Evolutionary conservation across 176 grass and related monocot genomes (phyloP).

Genomic region (Cymbopogon citratus): DNA sequence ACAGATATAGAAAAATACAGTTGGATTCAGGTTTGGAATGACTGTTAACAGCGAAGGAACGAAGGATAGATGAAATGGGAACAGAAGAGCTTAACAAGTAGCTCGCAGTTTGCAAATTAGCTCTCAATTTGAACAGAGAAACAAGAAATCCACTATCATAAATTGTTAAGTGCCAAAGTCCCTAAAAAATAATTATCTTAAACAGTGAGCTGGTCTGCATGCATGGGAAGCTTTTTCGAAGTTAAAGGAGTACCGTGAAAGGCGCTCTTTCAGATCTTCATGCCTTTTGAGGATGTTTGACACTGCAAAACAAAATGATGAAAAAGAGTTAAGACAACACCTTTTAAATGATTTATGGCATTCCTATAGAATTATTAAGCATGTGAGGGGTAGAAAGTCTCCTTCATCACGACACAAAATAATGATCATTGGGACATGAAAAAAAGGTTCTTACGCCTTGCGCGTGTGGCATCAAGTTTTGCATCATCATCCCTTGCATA

Average conservation of each 20-base stretch:
- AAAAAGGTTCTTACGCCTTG: conserved; percentile 38
- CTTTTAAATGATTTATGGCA: conserved; percentile 4
- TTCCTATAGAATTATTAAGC: neutral
- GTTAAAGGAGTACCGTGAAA: conserved; percentile 50
- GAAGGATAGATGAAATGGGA: neutral
- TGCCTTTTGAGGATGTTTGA: conserved; percentile 53
- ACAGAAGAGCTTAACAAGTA: neutral
- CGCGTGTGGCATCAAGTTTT: conserved; percentile 53
- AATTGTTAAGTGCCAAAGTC: neutral
- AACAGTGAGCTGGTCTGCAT: neutral
- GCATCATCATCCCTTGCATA: conserved; percentile 57
- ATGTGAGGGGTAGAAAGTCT: neutral
- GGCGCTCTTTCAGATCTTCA: conserved; percentile 68
- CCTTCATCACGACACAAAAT: neutral
- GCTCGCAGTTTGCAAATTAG: neutral
- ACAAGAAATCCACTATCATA: neutral
- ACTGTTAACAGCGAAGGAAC: neutral
- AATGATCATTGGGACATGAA: neutral
- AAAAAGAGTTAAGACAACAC: neutral
- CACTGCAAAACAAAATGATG: conserved; percentile 40
- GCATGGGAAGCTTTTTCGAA: neutral
- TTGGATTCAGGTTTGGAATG: neutral
- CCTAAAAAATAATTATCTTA: neutral
- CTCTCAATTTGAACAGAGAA: neutral
- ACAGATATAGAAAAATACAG: neutral